These are phyloP conservation scores for Fusarium clavum DNA, from an alignment of 2,329 filamentous ascomycete species.

Conservation along the genomic window DNA sequence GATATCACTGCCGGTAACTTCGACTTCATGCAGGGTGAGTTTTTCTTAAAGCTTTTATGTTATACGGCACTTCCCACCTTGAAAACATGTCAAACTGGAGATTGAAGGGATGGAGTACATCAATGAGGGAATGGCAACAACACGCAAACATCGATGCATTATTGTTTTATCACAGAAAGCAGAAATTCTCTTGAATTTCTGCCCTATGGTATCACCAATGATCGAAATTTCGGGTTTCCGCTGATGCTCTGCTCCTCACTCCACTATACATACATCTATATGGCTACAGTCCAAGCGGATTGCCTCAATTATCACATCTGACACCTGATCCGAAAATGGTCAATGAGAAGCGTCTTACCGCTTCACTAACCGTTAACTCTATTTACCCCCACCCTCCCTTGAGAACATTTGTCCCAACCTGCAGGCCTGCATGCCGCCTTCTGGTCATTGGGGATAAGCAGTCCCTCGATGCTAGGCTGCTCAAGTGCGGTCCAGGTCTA, in stretches of 20 bases:
- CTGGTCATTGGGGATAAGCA: constrained; percentile 41
- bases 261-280: background rate
- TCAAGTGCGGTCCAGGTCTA: constrained; percentile 38
- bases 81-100: background rate
- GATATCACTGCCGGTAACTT: constrained; percentile 58
- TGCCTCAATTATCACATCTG: constrained; percentile 24
- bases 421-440: constrained; percentile 28
- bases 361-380: constrained; percentile 19
- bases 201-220: background rate
- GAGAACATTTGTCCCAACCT: constrained; percentile 23
- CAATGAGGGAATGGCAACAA: background rate
- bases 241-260: constrained; percentile 10
- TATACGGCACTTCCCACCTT: background rate
- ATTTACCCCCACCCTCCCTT: constrained; percentile 31
- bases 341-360: constrained; percentile 28
- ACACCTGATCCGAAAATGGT: constrained; percentile 23
- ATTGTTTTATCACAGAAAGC: background rate
- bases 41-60: constrained; percentile 1
- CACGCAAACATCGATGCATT: background rate
- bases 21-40: constrained; percentile 65
- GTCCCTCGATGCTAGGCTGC: constrained; percentile 37
- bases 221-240: background rate
- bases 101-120: background rate
- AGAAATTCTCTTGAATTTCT: constrained; percentile 1
- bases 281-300: constrained; percentile 40